Evolutionary conservation across 140 eudicot species (phyloP).

Genomic region (Anethum foeniculum): DNA sequence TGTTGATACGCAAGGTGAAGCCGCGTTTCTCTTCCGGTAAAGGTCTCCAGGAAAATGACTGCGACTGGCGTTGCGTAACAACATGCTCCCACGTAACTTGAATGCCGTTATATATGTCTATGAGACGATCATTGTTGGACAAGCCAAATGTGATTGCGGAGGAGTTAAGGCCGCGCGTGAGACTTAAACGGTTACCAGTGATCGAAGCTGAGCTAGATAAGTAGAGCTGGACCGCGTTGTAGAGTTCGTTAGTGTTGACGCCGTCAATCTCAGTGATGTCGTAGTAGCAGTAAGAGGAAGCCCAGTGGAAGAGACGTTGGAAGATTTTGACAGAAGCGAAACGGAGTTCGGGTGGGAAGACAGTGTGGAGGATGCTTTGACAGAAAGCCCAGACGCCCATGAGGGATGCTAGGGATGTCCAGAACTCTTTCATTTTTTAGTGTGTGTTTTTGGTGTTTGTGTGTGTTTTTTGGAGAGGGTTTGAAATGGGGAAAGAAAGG

Average conservation of each 20-base stretch:
- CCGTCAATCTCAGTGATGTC: slow-evolving; percentile 97
- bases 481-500: neutral
- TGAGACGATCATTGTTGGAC: slow-evolving; percentile 65
- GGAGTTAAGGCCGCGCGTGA: slow-evolving; percentile 81
- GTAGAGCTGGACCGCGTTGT: slow-evolving; percentile 90
- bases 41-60: slow-evolving; percentile 87
- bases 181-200: slow-evolving; percentile 45
- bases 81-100: slow-evolving; percentile 79
- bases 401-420: slow-evolving; percentile 85
- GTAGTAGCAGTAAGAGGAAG: slow-evolving; percentile 76
- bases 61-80: slow-evolving; percentile 65
- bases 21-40: slow-evolving; percentile 87
- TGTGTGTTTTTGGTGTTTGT: neutral
- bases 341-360: slow-evolving; percentile 86
- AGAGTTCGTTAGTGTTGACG: slow-evolving; percentile 91
- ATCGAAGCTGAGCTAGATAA: slow-evolving; percentile 58
- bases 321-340: slow-evolving; percentile 46
- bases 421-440: slow-evolving; percentile 57
- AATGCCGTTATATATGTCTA: slow-evolving; percentile 43
- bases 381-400: slow-evolving; percentile 89
- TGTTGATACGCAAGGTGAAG: slow-evolving; percentile 62
- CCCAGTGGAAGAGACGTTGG: slow-evolving; percentile 58
- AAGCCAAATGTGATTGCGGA: slow-evolving; percentile 67
- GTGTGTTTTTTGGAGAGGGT: neutral
- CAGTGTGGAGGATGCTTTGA: slow-evolving; percentile 64